Base-by-base conservation (phyloP, 345 rosid species). In the Viola odorata region DNA sequence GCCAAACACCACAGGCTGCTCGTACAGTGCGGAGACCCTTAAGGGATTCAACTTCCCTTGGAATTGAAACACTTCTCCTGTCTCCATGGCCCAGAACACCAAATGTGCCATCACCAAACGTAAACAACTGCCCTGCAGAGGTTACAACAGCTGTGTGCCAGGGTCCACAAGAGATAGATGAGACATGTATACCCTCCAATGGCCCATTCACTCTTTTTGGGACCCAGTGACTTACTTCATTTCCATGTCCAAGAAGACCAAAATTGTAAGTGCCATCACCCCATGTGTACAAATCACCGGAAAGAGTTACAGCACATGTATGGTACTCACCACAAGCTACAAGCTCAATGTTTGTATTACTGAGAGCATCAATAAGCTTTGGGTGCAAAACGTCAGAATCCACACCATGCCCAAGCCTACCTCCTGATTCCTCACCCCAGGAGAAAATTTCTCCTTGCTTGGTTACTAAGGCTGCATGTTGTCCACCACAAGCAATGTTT, bases 1-100 rank as follows among this genome's bases (percentile, higher is more conserved):
- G 94, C 94, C 94, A 86, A 65, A 86, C 89, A 54, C 94, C 94
- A 77, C 94, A 86, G 55, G 94, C 78, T 62, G 87, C 94, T 61
- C 84, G 81, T 14, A 84, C 88, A 44, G 94, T 82, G 67, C 89
- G 84, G 51, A 86, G 87, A 40, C 94, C 94, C 76, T 82, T 86
- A 4, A 86, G 81, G 40, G 87, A 86, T 64, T 84, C 87, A 74
- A 86, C 87, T 79, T 86, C 94, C 82, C 81, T 86, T 44, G 89
- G 94, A 23, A 80, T 47, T 44, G 86, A 82, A 54, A 76, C 73
- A 71, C 87, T 86, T 65, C 65, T 77, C 63, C 83, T 70, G 67
- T 86, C 94, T 53, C 83, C 88, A 71, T 86, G 94, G 57, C 94
- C 94, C 70, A 86, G 69, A 79, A 84, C 89, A 51, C 94, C 89